A percentile compares a stretch with the other conserved stretches of the same genome.
Evolutionary conservation across 129 eudicot species (phyloP).

Genomic region (Tanacetum coccineum): DNA sequence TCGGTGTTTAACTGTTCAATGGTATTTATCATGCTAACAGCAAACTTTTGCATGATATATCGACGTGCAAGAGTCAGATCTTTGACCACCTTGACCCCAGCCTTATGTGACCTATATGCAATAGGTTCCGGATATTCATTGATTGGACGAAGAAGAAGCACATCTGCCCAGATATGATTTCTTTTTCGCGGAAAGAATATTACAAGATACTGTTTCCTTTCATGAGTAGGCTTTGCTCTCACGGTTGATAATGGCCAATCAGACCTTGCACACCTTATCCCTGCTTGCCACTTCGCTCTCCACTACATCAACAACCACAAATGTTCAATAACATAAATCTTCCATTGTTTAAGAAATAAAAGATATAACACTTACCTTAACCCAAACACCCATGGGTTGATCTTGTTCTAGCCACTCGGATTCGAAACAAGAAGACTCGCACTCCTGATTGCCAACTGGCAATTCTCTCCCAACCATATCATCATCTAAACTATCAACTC

Average conservation of each 20-base stretch:
- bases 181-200: slow-evolving; percentile 82
- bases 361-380: slow-evolving; percentile 52
- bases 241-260: slow-evolving; percentile 92
- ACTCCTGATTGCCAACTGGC: slow-evolving; percentile 48
- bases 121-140: slow-evolving; percentile 84
- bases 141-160: slow-evolving; percentile 82
- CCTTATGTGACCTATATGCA: slow-evolving; percentile 67
- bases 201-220: slow-evolving; percentile 82
- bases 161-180: slow-evolving; percentile 94
- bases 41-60: slow-evolving; percentile 78
- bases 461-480: slow-evolving; percentile 45
- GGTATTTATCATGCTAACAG: slow-evolving; percentile 73
- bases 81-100: slow-evolving; percentile 70
- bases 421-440: slow-evolving; percentile 37
- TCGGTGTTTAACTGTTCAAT: slow-evolving; percentile 67
- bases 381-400: slow-evolving; percentile 90
- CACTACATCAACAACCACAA: slow-evolving; percentile 44
- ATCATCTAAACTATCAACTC: slow-evolving; percentile 51
- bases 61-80: slow-evolving; percentile 86
- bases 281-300: slow-evolving; percentile 99
- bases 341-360: background rate
- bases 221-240: slow-evolving; percentile 95
- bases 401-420: slow-evolving; percentile 59
- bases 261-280: slow-evolving; percentile 79
- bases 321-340: background rate